Evolutionary conservation across 169 alveolate genomes (phyloP).

Genomic region (Cryptosporidium xiaoi): DNA sequence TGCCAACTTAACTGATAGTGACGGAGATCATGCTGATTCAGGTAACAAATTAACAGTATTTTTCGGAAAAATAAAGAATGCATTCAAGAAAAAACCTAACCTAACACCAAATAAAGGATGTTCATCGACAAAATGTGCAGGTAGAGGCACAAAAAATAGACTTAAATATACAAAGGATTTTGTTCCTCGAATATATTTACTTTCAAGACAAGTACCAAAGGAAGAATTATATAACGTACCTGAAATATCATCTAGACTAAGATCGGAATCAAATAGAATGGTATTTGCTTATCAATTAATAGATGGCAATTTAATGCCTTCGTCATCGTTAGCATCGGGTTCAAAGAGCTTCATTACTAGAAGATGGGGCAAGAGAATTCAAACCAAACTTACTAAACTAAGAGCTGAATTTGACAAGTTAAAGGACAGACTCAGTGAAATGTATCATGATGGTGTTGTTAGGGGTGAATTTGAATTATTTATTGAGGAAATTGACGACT

Average conservation of each 20-base stretch:
- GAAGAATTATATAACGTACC: constrained; percentile 18
- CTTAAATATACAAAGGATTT: constrained; percentile 40
- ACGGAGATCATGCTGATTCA: background rate
- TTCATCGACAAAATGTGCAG: background rate
- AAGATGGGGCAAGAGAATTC: constrained; percentile 50
- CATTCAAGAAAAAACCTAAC: constrained; percentile 31
- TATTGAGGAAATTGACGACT: constrained; percentile 58
- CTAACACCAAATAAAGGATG: background rate
- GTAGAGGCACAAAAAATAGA: constrained; percentile 16
- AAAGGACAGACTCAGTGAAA: constrained; percentile 32
- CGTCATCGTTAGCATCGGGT: constrained; percentile 27
- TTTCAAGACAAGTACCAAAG: constrained; percentile 46
- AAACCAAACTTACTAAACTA: constrained; percentile 12
- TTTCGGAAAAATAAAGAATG: constrained; percentile 19
- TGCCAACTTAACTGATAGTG: background rate
- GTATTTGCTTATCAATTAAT: constrained; percentile 43
- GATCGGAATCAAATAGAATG: constrained; percentile 38
- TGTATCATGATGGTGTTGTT: constrained; percentile 47
- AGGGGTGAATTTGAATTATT: constrained; percentile 43
- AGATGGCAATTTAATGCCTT: constrained; percentile 33
- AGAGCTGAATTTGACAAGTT: constrained; percentile 8
- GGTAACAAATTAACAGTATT: background rate
- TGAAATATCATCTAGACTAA: constrained; percentile 39
- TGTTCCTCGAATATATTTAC: constrained; percentile 23
- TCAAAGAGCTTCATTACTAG: constrained; percentile 46